phyloP scores from a whole-genome alignment of 768 basidiomycete genomes.

The Pleurotus ostreatus region DNA sequence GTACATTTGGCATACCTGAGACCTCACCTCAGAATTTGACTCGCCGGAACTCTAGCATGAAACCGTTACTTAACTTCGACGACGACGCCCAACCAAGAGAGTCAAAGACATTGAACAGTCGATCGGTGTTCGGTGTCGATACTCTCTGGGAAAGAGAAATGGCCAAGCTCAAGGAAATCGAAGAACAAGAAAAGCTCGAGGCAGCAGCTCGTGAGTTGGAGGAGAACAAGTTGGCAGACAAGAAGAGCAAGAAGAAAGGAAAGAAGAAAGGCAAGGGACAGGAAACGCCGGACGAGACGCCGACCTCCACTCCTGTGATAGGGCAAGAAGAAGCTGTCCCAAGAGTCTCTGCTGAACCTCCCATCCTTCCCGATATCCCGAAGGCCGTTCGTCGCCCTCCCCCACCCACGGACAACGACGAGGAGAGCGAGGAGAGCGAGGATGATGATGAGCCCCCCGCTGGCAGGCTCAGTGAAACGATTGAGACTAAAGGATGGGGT shows the following conservation, averaged over 20 bases:
- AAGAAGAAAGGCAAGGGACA: constrained; percentile 38
- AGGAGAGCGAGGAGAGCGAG: constrained; percentile 52
- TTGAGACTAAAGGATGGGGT: constrained; percentile 12
- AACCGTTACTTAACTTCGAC: constrained; percentile 66
- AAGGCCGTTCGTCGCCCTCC: constrained; percentile 32
- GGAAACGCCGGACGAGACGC: background rate
- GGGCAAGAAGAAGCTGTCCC: constrained; percentile 18
- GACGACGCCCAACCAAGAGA: constrained; percentile 30
- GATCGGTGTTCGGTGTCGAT: constrained; percentile 92
- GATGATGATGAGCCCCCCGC: constrained; percentile 32
- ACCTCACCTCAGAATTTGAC: constrained; percentile 30
- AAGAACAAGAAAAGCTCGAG: constrained; percentile 60
- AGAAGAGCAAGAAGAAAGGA: constrained; percentile 41
- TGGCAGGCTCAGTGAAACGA: constrained; percentile 13
- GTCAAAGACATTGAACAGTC: constrained; percentile 32
- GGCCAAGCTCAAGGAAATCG: constrained; percentile 72
- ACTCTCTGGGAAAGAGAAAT: constrained; percentile 91
- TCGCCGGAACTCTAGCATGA: constrained; percentile 52
- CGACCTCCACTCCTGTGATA: constrained; percentile 2
- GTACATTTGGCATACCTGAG: constrained; percentile 35
- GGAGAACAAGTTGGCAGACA: constrained; percentile 43
- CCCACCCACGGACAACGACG: constrained; percentile 37
- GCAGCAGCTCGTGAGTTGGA: constrained; percentile 44
- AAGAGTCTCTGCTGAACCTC: constrained; percentile 33
- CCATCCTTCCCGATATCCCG: constrained; percentile 41